Evolutionary conservation across 1,284 basidiomycete species (phyloP).

Genomic region (Irpex lacteus): DNA sequence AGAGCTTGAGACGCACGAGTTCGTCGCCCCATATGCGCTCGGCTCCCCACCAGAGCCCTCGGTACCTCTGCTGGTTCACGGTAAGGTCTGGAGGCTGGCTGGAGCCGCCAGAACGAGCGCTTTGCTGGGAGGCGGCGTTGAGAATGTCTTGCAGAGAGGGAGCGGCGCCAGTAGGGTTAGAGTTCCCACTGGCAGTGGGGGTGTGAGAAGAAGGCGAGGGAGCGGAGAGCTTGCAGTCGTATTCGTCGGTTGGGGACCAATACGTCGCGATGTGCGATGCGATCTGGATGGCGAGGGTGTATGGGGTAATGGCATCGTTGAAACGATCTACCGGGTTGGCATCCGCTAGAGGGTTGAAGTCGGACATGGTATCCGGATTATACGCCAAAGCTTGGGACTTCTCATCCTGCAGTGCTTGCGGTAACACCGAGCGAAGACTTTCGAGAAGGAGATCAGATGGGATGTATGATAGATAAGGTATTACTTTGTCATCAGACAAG

Average conservation of each 20-base stretch:
- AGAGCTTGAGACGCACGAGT: constrained; percentile 74
- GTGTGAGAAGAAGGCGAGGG: constrained; percentile 9
- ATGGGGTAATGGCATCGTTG: constrained; percentile 53
- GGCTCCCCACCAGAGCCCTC: constrained; percentile 86
- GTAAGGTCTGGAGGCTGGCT: constrained; percentile 21
- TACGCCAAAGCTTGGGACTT: constrained; percentile 45
- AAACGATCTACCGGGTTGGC: constrained; percentile 24
- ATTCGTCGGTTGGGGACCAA: constrained; percentile 73
- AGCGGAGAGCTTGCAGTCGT: constrained; percentile 50
- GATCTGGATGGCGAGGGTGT: constrained; percentile 65
- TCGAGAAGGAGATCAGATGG: constrained; percentile 48
- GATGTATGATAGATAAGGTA: constrained; percentile 69
- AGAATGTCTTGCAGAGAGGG: constrained; percentile 18
- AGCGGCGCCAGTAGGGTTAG: no score
- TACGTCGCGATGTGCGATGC: constrained; percentile 53
- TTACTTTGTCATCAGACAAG: constrained; percentile 51
- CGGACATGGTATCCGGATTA: constrained; percentile 34
- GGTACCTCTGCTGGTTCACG: constrained; percentile 55
- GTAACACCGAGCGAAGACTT: constrained; percentile 37
- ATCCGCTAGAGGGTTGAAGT: constrained; percentile 42
- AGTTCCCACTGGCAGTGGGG: not conserved
- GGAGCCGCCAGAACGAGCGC: constrained; percentile 10
- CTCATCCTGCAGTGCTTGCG: constrained; percentile 21
- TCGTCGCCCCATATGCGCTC: constrained; percentile 89
- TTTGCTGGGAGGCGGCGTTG: constrained; percentile 2